Evolutionary conservation across 768 basidiomycete genomes (phyloP), one percentile per base, ranked within the genome.

Genomic region (Lactifluus subvellereus): DNA sequence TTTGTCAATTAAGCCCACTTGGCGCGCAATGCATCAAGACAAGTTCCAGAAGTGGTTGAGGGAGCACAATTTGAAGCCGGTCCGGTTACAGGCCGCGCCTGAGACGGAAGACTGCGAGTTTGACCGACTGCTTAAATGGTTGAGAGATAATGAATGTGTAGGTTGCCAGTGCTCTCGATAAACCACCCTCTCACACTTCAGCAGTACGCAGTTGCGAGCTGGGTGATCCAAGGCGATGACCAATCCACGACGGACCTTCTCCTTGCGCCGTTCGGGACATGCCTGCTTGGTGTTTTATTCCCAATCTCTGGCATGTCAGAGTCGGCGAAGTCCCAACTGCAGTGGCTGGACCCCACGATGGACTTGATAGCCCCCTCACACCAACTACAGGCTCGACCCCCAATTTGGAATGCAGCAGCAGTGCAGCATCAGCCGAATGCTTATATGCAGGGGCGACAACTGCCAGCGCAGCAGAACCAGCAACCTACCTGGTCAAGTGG

Each of bases 21-120:
- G 32, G 30, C 4, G 7, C 11, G 30, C n/a, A 42, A 32, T 42
- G 33, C 9, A 1, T 16, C 30, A 7, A 1, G 7, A 32, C 18
- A 55, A 57, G 6, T 18, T 66, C 16, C 49, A 60, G 20, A 42
- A 59, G 32, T 60, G 62, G 55, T 27, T 27, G 27, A 30, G 2
- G 13, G 9, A 32, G n/a, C 7, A 20, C 20, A 47, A 20, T 20
- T 47, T 62, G 16, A 8, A 38, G 3, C 9, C 54, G 5, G 38
- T 47, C 20, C 35, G 38, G 3, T 35, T 64, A 5, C 9, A 10
- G n/a, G 2, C 37, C 18, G n/a, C 45, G n/a, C 5, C 16, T 6
- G 54, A 16, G 43, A 30, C 38, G n/a, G 50, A 20, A 11, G 3
- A 7, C n/a, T 1, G 4, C 32, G 7, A 35, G 16, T 53, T 53